Conservation (phyloP, 176 grass and related monocot species). For the Cymbopogon citratus region DNA sequence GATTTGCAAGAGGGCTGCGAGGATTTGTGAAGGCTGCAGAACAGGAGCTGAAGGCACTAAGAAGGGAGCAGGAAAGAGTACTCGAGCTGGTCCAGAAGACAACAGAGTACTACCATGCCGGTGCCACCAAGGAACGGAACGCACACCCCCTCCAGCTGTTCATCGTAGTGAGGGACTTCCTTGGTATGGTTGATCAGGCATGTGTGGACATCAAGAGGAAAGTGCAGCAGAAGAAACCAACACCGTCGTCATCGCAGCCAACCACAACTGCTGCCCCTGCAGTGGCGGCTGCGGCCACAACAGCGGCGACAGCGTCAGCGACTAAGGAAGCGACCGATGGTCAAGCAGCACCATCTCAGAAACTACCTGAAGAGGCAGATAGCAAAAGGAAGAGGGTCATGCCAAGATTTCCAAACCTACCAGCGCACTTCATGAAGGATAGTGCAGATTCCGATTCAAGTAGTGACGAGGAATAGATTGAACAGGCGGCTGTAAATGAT, state of each 20-base stretch:
- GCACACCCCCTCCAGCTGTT: constrained; percentile 78
- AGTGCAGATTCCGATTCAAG: constrained; percentile 78
- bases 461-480: constrained; percentile 66
- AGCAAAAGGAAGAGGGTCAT: constrained; percentile 60
- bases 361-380: constrained; percentile 36
- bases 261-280: not conserved
- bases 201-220: constrained; percentile 81
- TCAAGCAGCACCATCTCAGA: constrained; percentile 29
- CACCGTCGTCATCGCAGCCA: constrained; percentile 26
- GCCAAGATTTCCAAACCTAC: constrained; percentile 88
- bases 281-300: not conserved
- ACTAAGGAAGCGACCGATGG: constrained; percentile 24
- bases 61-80: constrained; percentile 57
- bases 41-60: constrained; percentile 50
- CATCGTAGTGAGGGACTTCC: constrained; percentile 85
- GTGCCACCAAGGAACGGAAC: constrained; percentile 63
- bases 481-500: constrained; percentile 33
- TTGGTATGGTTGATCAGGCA: constrained; percentile 91
- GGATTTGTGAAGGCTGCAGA: constrained; percentile 58
- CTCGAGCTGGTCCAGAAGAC: constrained; percentile 71
- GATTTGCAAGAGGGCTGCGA: constrained; percentile 61
- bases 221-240: constrained; percentile 56
- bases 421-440: constrained; percentile 84
- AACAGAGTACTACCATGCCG: constrained; percentile 84
- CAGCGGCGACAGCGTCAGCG: not conserved